Evolutionary conservation across 2,329 filamentous ascomycete species (phyloP), one percentile per base, ranked within the genome.

Genomic region (Hypoxylon sp.): DNA sequence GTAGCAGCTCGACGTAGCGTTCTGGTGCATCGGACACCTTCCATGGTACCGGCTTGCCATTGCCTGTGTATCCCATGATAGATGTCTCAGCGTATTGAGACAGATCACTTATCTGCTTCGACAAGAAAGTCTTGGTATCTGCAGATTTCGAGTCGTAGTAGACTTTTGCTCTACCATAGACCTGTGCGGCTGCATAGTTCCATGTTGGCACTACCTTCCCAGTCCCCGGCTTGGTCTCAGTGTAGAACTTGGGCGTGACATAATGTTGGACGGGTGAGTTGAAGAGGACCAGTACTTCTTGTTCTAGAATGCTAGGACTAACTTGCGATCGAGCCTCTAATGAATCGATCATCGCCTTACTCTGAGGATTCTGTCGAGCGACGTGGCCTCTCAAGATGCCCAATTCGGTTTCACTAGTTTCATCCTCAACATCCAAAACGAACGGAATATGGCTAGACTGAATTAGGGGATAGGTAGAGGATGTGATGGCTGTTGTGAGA

Each of bases 141-240:
- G 79, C 72, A 0, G 82, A 75, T 50, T 82, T 81, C 5, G 83
- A 73, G 62, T 91, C 85, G 63, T 80, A 84, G 69, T 84, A 87
- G 3, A 91, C 78, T 0, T 68, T 85, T 0, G 86, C 86, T 1
- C 77, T 83, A 1, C 90, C 90, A 71, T 91, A 91, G 0, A 82
- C 87, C 77, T 92, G 88, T 0, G 85, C 89, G 0, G 90, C 88
- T 0, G 87, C 82, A 72, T 92, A 92, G 77, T 92, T 89, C 90
- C 90, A 92, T 0, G 90, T 92, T 0, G 89, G 89, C 4, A 91
- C 90, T 0, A 91, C 90, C 71, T 92, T 92, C 10, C 85, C 90
- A 0, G 85, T 89, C 0, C 73, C 75, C 0, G 89, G 90, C 75
- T 92, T 92, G 0, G 90, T 91, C 70, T 88, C 83, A 10, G 80